Evolutionary conservation across 345 rosid species (phyloP), one percentile per base, ranked within the genome.

Genomic region (Raphanus raphanistrum): DNA sequence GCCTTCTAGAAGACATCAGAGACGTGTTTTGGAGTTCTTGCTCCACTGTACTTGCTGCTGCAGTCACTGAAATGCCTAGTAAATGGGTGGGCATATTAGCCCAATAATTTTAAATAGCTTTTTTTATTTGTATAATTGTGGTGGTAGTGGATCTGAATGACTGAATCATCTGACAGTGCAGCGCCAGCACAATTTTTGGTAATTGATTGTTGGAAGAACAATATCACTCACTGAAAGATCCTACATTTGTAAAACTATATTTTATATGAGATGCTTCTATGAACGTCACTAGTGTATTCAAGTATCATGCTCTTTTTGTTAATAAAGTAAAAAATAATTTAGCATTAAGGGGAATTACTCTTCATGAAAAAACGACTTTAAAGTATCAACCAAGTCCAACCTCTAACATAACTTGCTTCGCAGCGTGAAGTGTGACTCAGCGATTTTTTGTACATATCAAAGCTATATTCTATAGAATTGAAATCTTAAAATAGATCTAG

Each of bases 171-270:
- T n/a, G 57, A 15, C 6, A 62, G 8, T 50, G 57, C 21, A 50
- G 8, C 57, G 57, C 57, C 21, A 13, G 8, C 21, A 50, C 21
- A 50, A 50, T n/a, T 7, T 50, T 50, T 50, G 57, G 57, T 50
- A 50, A 50, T n/a, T 50, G 57, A 50, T 50, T n/a, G 17, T n/a
- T 15, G 21, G 57, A 50, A n/a, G 57, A 50, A 50, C n/a, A n/a
- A 50, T 50, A 50, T 50, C 57, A 15, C 57, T 50, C 21, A 15
- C 57, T 21, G 21, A 50, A 50, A 50, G 21, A 50, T 50, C 57
- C 17, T 50, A n/a, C 21, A 50, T n/a, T 50, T 50, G 57, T 50
- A 50, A 50, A 50, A 50, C 57, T 50, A n/a, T 60, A 73, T 50
- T 43, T 48, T 48, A 12, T 43, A 43, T 48, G 8, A n/a, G 55